phyloP scores from a whole-genome alignment of 1,284 basidiomycete species.

The Athelia sp. region DNA sequence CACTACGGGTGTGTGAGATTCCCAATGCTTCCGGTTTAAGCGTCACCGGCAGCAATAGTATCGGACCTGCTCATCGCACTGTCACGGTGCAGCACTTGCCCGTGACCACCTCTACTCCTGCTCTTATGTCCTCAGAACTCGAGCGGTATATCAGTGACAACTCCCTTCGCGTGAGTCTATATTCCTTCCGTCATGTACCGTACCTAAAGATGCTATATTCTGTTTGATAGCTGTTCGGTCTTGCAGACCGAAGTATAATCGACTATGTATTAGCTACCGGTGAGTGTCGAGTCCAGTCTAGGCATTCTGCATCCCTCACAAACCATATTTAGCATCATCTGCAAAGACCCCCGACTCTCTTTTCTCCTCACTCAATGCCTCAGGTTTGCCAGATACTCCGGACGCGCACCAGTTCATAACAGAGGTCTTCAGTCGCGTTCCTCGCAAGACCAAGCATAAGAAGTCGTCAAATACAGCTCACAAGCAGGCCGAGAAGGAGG shows the following conservation, averaged over 20 bases:
- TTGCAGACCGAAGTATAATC: slow-evolving; percentile 77
- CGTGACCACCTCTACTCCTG: not conserved
- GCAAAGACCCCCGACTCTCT: slow-evolving; percentile 79
- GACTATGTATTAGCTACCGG: slow-evolving; percentile 85
- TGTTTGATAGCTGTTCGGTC: slow-evolving; percentile 63
- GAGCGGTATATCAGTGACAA: slow-evolving; percentile 86
- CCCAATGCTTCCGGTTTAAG: too few species aligned
- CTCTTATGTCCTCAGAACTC: slow-evolving; percentile 53
- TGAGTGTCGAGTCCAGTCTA: slow-evolving; percentile 26
- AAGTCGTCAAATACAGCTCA: slow-evolving; percentile 41
- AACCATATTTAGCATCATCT: slow-evolving; percentile 54
- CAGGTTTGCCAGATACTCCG: slow-evolving; percentile 77
- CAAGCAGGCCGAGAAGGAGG: slow-evolving; percentile 65
- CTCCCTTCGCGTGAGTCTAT: slow-evolving; percentile 63
- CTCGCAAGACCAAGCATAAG: slow-evolving; percentile 68
- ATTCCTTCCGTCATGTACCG: not conserved
- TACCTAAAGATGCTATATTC: slow-evolving; percentile 4
- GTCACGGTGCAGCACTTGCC: too few species aligned
- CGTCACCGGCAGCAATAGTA: too few species aligned
- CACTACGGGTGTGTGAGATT: too few species aligned
- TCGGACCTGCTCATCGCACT: too few species aligned
- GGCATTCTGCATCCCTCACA: slow-evolving; percentile 17
- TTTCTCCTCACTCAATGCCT: slow-evolving; percentile 67
- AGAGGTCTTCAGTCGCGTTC: slow-evolving; percentile 74
- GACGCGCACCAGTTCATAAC: slow-evolving; percentile 78